phyloP scores from a whole-genome alignment of 108 stramenopile genomes.

The Bacterosira constricta region DNA sequence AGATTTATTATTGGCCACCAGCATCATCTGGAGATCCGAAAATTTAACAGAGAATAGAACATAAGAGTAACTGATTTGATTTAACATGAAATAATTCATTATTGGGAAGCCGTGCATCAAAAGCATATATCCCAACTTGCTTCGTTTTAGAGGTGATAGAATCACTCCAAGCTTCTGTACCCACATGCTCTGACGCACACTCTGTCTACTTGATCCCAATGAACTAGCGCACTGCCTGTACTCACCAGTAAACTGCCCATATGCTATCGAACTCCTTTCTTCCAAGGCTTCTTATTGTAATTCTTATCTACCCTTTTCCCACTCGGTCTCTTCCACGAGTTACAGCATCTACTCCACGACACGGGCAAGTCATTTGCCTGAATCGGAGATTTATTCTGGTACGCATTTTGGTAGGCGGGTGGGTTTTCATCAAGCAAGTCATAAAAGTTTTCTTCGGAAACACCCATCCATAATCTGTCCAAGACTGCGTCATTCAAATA shows the following conservation, averaged over 20 bases:
- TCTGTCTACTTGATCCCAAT: no score
- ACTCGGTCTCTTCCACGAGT: background rate
- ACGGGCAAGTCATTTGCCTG: slow-evolving; percentile 40
- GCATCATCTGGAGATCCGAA: no score
- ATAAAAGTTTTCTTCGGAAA: slow-evolving; percentile 40
- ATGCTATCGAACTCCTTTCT: slow-evolving; percentile 1
- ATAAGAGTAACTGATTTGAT: no score
- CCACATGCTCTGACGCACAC: no score
- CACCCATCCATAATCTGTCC: slow-evolving; percentile 52
- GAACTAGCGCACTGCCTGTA: no score
- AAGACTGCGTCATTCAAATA: slow-evolving; percentile 63
- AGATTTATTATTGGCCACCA: background rate
- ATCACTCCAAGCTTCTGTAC: no score
- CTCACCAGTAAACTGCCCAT: no score
- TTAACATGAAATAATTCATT: no score
- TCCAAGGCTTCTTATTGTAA: background rate
- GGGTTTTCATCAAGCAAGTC: slow-evolving; percentile 39
- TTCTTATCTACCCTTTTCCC: background rate
- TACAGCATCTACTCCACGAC: slow-evolving; percentile 31
- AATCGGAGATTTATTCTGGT: background rate
- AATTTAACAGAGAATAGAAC: no score
- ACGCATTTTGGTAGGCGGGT: background rate
- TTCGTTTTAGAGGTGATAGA: no score
- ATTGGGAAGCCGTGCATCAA: no score
- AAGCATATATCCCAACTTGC: no score